A percentile compares a stretch with the other conserved stretches of the same genome.
These are phyloP conservation scores for Dovyalis caffra DNA, from an alignment of 345 rosid species.

Conservation along the genomic window DNA sequence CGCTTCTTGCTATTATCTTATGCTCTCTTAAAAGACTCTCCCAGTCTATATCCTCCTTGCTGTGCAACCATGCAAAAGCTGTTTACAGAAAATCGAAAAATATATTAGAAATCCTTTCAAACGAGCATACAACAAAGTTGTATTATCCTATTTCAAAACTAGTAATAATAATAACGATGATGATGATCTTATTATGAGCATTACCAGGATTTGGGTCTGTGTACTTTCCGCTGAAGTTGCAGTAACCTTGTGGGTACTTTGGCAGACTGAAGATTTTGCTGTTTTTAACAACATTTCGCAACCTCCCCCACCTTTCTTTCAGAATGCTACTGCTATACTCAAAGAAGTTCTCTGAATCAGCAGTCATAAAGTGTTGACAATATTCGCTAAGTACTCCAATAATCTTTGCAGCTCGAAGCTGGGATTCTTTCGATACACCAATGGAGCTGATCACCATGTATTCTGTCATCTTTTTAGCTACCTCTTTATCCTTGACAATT, in stretches of 20 bases:
- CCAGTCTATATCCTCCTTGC: slow-evolving; percentile 49
- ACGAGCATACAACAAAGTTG: neutral
- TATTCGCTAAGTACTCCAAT: slow-evolving; percentile 44
- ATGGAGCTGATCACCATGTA: slow-evolving; percentile 58
- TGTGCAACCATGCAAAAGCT: slow-evolving; percentile 88
- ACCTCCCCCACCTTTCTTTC: slow-evolving; percentile 65
- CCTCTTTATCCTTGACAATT: slow-evolving; percentile 59
- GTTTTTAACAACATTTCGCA: slow-evolving; percentile 45
- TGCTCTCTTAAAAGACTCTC: slow-evolving; percentile 44
- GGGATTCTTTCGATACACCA: slow-evolving; percentile 86
- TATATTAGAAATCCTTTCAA: neutral
- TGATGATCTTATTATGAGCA: neutral
- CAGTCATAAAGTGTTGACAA: slow-evolving; percentile 19
- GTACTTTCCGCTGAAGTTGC: slow-evolving; percentile 53
- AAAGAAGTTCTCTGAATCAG: slow-evolving; percentile 51
- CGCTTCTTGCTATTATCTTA: slow-evolving; percentile 55
- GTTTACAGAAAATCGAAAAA: neutral
- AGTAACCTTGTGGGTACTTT: slow-evolving; percentile 48
- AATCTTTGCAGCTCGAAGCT: slow-evolving; percentile 74
- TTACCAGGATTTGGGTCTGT: slow-evolving; percentile 61
- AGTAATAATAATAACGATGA: neutral
- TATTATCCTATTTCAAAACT: neutral
- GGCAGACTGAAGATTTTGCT: slow-evolving; percentile 50
- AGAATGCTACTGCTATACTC: slow-evolving; percentile 43
- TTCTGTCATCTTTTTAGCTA: slow-evolving; percentile 63